Evolutionary conservation across 768 basidiomycete genomes (phyloP).

Genomic region (Xerocomellus amylosporus): DNA sequence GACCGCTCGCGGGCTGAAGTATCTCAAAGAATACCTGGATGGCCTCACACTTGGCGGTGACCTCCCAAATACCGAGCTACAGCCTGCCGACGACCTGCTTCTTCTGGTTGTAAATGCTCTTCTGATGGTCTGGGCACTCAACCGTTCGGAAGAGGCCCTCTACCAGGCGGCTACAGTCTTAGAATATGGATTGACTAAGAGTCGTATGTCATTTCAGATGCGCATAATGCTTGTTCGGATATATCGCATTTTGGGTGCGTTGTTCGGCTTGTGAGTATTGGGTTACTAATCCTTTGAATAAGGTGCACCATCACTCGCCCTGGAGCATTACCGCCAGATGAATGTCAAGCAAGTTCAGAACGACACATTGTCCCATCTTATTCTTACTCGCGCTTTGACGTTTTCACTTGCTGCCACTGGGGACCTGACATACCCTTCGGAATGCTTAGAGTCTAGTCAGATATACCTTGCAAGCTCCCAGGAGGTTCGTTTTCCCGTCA

Average conservation of each 20-base stretch:
- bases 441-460: constrained; percentile 76
- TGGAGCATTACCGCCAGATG: constrained; percentile 78
- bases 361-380: constrained; percentile 84
- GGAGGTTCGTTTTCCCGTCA: constrained; percentile 49
- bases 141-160: constrained; percentile 55
- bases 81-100: constrained; percentile 83
- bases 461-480: constrained; percentile 78
- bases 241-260: constrained; percentile 75
- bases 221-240: constrained; percentile 75
- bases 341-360: constrained; percentile 83
- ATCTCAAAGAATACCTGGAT: constrained; percentile 60
- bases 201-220: constrained; percentile 77
- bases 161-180: constrained; percentile 62
- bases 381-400: constrained; percentile 72
- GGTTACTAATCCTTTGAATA: constrained; percentile 3
- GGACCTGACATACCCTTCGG: constrained; percentile 70
- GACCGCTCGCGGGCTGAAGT: constrained; percentile 46
- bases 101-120: constrained; percentile 69
- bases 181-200: constrained; percentile 68
- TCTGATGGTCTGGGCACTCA: constrained; percentile 60
- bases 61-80: constrained; percentile 74
- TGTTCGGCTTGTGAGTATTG: neutral
- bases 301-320: constrained; percentile 71
- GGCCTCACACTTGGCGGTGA: constrained; percentile 64
- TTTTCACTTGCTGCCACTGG: constrained; percentile 77